Conservation (phyloP, 345 rosid species). For the Ceriops decandra region DNA sequence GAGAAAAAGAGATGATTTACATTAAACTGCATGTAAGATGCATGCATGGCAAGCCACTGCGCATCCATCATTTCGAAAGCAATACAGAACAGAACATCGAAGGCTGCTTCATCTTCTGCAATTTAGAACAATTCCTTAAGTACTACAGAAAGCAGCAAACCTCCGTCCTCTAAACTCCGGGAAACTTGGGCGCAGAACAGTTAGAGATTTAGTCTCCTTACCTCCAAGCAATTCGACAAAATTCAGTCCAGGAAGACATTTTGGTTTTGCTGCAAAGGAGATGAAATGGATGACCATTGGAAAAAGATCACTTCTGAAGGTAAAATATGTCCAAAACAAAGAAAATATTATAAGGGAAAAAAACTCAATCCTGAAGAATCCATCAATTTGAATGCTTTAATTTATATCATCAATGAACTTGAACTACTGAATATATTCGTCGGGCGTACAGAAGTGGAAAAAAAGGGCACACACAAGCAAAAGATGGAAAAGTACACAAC, state of each 20-base stretch:
- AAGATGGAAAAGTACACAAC: background rate
- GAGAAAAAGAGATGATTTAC: constrained; percentile 38
- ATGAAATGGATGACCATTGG: background rate
- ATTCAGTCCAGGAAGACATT: constrained; percentile 63
- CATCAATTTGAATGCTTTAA: no score
- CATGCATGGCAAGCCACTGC: constrained; percentile 98
- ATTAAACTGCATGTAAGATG: constrained; percentile 97
- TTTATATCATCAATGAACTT: no score
- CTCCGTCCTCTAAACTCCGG: background rate
- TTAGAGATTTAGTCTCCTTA: constrained; percentile 22
- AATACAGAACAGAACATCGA: constrained; percentile 86
- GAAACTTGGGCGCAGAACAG: background rate
- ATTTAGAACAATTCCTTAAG: constrained; percentile 11
- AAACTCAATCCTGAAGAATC: no score
- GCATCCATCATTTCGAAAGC: constrained; percentile 99
- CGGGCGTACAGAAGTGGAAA: no score
- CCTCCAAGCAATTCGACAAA: constrained; percentile 87
- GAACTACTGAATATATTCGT: no score
- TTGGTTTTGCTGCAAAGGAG: constrained; percentile 68
- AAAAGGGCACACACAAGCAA: background rate
- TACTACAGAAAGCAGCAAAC: background rate
- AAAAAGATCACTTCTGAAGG: background rate
- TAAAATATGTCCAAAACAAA: background rate
- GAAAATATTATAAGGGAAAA: background rate
- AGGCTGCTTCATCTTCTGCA: constrained; percentile 90